Base-by-base conservation (phyloP, 108 stramenopile genomes). In the Nannochloropsis gaditana region DNA sequence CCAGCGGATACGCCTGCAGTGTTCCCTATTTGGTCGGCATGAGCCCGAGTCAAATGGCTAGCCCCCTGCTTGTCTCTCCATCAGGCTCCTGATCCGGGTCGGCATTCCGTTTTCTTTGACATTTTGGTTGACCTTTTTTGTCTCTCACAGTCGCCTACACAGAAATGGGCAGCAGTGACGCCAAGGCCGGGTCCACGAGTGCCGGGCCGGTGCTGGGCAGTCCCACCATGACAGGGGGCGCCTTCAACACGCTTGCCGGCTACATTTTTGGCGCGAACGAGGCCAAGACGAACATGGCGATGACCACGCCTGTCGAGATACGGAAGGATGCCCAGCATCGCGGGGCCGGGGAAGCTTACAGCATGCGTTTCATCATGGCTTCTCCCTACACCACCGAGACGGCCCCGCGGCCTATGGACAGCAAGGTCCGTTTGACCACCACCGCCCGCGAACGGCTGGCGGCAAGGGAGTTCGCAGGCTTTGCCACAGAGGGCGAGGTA, bases 231-330 rank as follows among this genome's bases (percentile, higher is more conserved):
- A 73, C 93, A 9, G 96, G 93, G 45, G 90, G 91, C 11, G 92
- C 92, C 1, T 98, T 96, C 90, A 95, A 94, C 42, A 94, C 94
- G 42, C 83, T 98, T 41, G 97, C 96, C 10, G 95, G 95, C 11
- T 98, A 98, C 86, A 86, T 98, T 15, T 96, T 98, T 87, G 97
- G 97, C n/a, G 94, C 95, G 85, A 98, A 96, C 89, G 82, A 92
- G 80, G 85, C 92, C 44, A 87, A 93, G 42, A 87, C 50, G 21
- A 89, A 95, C 11, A 96, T 97, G 95, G 94, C 94, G 82, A 96
- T 96, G 96, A 98, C 97, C 2, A 96, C 95, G 11, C 97, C 97
- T 4, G 96, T 98, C 15, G 86, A 81, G 44, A 84, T 90, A 59
- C 59, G 59, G n/a, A 73, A 73, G 59, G 59, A 73, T n/a, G 59